Evolutionary conservation across 169 alveolate genomes (phyloP).

Genomic region (Eimeria mitis): DNA sequence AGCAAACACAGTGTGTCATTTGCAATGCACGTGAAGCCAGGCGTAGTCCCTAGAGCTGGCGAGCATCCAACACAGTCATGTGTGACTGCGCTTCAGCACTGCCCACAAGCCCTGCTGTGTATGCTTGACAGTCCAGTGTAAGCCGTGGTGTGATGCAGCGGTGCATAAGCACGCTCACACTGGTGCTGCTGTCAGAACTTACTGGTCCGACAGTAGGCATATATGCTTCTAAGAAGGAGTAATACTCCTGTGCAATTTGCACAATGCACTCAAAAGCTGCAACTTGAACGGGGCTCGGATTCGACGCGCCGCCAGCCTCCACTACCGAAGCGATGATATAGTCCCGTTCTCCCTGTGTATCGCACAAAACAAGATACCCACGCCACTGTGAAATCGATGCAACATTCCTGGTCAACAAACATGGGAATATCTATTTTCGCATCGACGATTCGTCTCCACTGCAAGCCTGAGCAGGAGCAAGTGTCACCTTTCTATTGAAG

Average conservation of each 20-base stretch:
- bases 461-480: neutral
- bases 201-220: slow-evolving; percentile 78
- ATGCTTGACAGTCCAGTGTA: neutral
- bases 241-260: slow-evolving; percentile 83
- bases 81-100: neutral
- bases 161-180: neutral
- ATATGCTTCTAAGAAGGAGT: slow-evolving; percentile 68
- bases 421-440: neutral
- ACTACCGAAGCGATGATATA: slow-evolving; percentile 73
- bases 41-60: neutral
- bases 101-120: neutral
- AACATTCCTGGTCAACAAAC: neutral
- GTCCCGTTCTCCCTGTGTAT: slow-evolving; percentile 72
- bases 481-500: slow-evolving; percentile 73
- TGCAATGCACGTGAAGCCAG: neutral
- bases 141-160: neutral
- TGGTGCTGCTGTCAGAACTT: neutral
- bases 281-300: slow-evolving; percentile 81
- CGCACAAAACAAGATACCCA: neutral
- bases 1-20: neutral
- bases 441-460: neutral
- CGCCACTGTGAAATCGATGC: neutral
- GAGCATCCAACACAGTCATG: neutral
- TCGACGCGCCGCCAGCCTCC: slow-evolving; percentile 71
- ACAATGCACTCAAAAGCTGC: slow-evolving; percentile 87